Percentiles rank a stretch among this genome's conserved stretches.
Evolutionary conservation across 1,284 basidiomycete genomes (phyloP).

Genomic region (Melampsora occidentalis): DNA sequence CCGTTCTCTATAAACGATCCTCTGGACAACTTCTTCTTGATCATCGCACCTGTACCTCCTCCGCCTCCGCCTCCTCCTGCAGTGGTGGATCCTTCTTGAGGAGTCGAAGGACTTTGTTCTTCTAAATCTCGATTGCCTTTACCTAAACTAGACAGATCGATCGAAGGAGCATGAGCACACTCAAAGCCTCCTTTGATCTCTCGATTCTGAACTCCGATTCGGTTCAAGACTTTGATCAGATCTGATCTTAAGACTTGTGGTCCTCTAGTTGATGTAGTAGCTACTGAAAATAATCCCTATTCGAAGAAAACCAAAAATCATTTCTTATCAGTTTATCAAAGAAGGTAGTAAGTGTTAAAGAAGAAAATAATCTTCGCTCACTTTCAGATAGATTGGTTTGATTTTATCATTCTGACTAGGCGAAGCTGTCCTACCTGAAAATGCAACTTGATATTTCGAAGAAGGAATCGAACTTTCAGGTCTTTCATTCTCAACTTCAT

Average conservation of each 20-base stretch:
- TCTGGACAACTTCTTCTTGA: constrained; percentile 37
- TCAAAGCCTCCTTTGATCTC: constrained; percentile 90
- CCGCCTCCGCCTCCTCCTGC: background rate
- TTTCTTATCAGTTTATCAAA: too few relatives aligned
- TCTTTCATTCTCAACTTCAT: constrained; percentile 7
- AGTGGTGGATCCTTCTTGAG: background rate
- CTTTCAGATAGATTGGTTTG: constrained; percentile 43
- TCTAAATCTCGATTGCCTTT: constrained; percentile 45
- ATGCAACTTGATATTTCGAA: constrained; percentile 12
- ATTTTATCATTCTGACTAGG: constrained; percentile 31
- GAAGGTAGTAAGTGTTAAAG: too few relatives aligned
- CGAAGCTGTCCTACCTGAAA: constrained; percentile 21
- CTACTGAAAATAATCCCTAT: constrained; percentile 62
- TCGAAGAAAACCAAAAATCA: constrained; percentile 34
- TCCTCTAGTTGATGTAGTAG: constrained; percentile 88
- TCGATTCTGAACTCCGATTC: constrained; percentile 89
- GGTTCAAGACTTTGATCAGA: constrained; percentile 78
- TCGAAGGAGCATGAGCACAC: constrained; percentile 89
- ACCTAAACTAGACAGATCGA: constrained; percentile 74
- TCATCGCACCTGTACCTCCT: background rate
- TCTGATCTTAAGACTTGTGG: constrained; percentile 76
- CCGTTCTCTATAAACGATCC: constrained; percentile 23
- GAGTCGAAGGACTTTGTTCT: background rate
- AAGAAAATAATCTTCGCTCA: too few relatives aligned
- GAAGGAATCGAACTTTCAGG: constrained; percentile 7